Base-by-base conservation (phyloP, 2,329 filamentous ascomycete species). In the Gyromitra esculenta region DNA sequence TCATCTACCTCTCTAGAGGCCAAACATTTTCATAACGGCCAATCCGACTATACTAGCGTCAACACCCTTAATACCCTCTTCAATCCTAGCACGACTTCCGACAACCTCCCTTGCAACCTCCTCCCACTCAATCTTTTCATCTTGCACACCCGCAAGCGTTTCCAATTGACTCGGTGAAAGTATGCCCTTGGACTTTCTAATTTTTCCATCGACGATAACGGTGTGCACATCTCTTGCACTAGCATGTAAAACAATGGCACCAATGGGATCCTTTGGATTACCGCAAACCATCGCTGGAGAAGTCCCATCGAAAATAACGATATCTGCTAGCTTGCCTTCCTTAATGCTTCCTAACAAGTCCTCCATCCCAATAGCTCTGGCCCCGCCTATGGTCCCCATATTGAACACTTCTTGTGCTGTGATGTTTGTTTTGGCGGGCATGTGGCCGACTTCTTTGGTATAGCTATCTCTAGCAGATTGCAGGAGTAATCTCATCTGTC, bases 351-450 rank as follows among this genome's bases (percentile, higher is more conserved):
- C 87, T 31, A 87, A 82, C 57, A 84, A 79, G 8, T 83, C 79
- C 21, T 83, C 82, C 83, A 87, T 82, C 0, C 84, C 82, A 2
- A 84, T 81, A 0, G 85, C 85, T 70, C 83, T 81, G 0, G 86
- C 86, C 0, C 85, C 86, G 1, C 82, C 81, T n/a, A 87, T 83
- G 0, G 86, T 88, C 0, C 82, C 86, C 5, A 88, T 83, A 76
- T 87, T 87, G 80, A 86, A 87, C 1, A 83, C 85, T 50, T 86
- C 83, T 57, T 85, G 83, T 0, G 83, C 84, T 0, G 81, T 82
- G 39, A 83, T 80, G 31, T 81, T 82, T 0, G 82, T 73, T 60
- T 77, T 80, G 2, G 68, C 73, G 1, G 81, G 81, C 43, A 81
- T 80, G 60, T 81, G 78, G 0, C 80, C 57, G 35, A 84, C 80